Evolutionary conservation across 2,329 filamentous ascomycete genomes (phyloP).

Genomic region (Huntiella abstrusa): DNA sequence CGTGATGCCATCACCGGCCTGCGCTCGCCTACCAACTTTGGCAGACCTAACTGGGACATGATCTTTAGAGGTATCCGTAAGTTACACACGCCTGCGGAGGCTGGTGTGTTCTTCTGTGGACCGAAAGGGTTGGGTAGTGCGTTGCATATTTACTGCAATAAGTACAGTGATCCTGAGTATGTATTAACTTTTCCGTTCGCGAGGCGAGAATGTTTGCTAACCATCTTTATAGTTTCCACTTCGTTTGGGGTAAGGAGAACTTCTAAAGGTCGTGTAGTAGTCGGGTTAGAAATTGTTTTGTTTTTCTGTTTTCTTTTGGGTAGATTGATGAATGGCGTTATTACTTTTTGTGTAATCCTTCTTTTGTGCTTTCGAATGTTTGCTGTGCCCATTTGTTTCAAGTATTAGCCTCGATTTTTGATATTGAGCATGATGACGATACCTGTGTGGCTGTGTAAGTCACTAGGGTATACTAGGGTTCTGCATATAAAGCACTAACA

Average conservation of each 20-base stretch:
- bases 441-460: no score
- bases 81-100: slow-evolving; percentile 53
- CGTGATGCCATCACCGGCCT: slow-evolving; percentile 72
- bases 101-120: slow-evolving; percentile 70
- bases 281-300: neutral
- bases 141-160: slow-evolving; percentile 70
- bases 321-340: slow-evolving; percentile 1
- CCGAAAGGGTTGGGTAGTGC: slow-evolving; percentile 61
- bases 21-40: slow-evolving; percentile 67
- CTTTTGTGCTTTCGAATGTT: neutral
- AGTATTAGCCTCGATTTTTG: no score
- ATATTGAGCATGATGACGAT: no score
- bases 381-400: no score
- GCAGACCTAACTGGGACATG: slow-evolving; percentile 77
- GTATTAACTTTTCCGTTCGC: slow-evolving; percentile 18
- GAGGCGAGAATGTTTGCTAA: slow-evolving; percentile 13
- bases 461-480: no score
- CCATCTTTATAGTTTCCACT: slow-evolving; percentile 33
- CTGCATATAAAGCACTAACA: no score
- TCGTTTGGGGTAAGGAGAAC: slow-evolving; percentile 52
- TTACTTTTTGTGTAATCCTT: neutral
- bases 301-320: slow-evolving; percentile 1
- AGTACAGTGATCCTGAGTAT: slow-evolving; percentile 67
- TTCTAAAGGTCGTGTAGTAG: slow-evolving; percentile 25
- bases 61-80: slow-evolving; percentile 71